A percentile compares a stretch with the other conserved stretches of the same genome.
Conservation (phyloP, 805 yeast species). For the Yamadazyma akitaensis region DNA sequence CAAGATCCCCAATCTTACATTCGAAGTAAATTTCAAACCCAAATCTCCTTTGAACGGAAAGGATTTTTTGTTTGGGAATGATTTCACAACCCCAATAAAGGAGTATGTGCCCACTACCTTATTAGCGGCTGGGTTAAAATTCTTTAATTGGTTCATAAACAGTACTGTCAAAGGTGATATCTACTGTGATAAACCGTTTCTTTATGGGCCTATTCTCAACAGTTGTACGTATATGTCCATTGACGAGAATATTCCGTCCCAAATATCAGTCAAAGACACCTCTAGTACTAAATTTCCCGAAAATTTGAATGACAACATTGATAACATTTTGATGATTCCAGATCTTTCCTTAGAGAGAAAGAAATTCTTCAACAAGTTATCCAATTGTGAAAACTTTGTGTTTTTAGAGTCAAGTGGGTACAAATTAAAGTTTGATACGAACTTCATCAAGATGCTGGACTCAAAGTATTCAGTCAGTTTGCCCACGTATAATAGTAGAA, state of each 20-base stretch:
- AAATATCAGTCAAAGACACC: slow-evolving; percentile 8
- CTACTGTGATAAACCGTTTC: slow-evolving; percentile 56
- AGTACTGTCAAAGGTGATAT: slow-evolving; percentile 65
- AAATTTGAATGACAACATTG: slow-evolving; percentile 22
- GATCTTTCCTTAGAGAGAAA: slow-evolving; percentile 32
- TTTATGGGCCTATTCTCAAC: slow-evolving; percentile 60
- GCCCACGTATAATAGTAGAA: slow-evolving; percentile 45
- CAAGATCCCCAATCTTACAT: slow-evolving; percentile 27
- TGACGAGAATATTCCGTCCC: slow-evolving; percentile 14
- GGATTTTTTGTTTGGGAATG: slow-evolving; percentile 65
- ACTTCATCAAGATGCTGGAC: slow-evolving; percentile 48
- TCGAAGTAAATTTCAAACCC: slow-evolving; percentile 42
- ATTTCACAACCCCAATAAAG: slow-evolving; percentile 55
- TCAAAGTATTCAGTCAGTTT: slow-evolving; percentile 49
- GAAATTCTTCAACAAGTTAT: slow-evolving; percentile 38
- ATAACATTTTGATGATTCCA: slow-evolving; percentile 25
- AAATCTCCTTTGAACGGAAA: slow-evolving; percentile 44
- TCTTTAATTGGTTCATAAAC: slow-evolving; percentile 57
- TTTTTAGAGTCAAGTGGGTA: slow-evolving; percentile 41
- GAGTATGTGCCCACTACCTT: slow-evolving; percentile 54
- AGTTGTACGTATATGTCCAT: slow-evolving; percentile 50
- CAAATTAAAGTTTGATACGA: slow-evolving; percentile 52
- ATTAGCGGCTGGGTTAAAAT: slow-evolving; percentile 46
- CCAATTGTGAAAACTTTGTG: slow-evolving; percentile 36
- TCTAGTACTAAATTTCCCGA: slow-evolving; percentile 19